phyloP scores from a whole-genome alignment of 768 basidiomycete species.

The Hygrophorus pudorinus region DNA sequence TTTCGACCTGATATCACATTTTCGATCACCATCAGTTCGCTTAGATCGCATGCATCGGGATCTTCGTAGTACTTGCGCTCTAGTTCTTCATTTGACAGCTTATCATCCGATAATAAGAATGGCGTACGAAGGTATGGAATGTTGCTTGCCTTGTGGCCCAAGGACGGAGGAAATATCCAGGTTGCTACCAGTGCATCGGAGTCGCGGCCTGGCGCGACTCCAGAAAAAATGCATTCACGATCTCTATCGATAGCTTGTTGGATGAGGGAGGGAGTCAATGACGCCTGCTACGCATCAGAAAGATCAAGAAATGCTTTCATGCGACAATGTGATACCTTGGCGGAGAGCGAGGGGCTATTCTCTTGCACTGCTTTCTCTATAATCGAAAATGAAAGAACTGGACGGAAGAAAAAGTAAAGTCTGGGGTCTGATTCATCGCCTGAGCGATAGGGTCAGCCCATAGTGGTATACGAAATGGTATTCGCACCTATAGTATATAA shows the following conservation, averaged over 20 bases:
- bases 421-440: conserved; percentile 5
- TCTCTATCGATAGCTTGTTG: conserved; percentile 12
- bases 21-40: conserved; percentile 5
- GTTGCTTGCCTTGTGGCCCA: conserved; percentile 9
- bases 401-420: conserved; percentile 5
- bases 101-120: background rate
- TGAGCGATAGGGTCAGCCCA: background rate
- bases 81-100: conserved; percentile 5
- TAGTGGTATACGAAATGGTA: background rate
- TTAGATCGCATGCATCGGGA: conserved; percentile 5
- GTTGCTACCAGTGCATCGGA: conserved; percentile 7
- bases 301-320: background rate
- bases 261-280: conserved; percentile 6
- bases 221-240: conserved; percentile 10
- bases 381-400: conserved; percentile 3
- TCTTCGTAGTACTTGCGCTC: background rate
- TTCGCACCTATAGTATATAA: conserved; percentile 9
- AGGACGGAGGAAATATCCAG: conserved; percentile 11
- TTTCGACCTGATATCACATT: conserved; percentile 10
- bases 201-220: conserved; percentile 2
- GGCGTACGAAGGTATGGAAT: background rate
- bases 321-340: conserved; percentile 7
- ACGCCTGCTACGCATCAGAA: conserved; percentile 1
- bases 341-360: conserved; percentile 3
- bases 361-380: conserved; percentile 4